phyloP scores from a whole-genome alignment of 1,284 basidiomycete species.

The Volvariella volvacea region DNA sequence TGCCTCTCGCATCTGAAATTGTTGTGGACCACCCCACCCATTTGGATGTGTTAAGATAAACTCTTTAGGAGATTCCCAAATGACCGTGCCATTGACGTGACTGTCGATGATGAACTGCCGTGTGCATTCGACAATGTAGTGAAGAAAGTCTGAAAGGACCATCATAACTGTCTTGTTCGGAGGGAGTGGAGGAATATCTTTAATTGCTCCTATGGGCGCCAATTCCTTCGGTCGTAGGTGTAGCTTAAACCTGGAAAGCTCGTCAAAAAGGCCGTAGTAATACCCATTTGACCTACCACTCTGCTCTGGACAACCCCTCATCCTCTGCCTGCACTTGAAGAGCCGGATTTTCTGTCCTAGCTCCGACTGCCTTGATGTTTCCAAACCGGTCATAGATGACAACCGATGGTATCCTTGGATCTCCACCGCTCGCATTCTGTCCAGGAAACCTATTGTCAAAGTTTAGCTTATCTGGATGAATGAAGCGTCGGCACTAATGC shows the following conservation, averaged over 20 bases:
- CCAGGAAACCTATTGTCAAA: not conserved
- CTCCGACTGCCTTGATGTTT: not conserved
- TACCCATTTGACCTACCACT: too few relatives aligned
- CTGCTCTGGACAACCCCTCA: too few relatives aligned
- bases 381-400: not conserved
- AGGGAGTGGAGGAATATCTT: slow-evolving; percentile 38
- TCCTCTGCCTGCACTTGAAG: too few relatives aligned
- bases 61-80: slow-evolving; percentile 25
- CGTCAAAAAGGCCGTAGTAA: too few relatives aligned
- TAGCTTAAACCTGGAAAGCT: slow-evolving; percentile 51
- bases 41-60: slow-evolving; percentile 35
- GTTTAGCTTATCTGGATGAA: not conserved
- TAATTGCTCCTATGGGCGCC: slow-evolving; percentile 9
- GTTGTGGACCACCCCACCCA: slow-evolving; percentile 36
- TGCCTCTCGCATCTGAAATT: slow-evolving; percentile 31
- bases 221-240: slow-evolving; percentile 38
- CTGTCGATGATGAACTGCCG: slow-evolving; percentile 41
- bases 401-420: not conserved
- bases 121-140: slow-evolving; percentile 40
- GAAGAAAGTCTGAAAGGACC: slow-evolving; percentile 47
- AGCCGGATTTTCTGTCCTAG: not conserved
- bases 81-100: slow-evolving; percentile 31
- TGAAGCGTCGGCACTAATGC: not conserved
- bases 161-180: slow-evolving; percentile 36
- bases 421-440: not conserved